Evolutionary conservation across 2,329 filamentous ascomycete species (phyloP).

Genomic region (Colletotrichum plurivorum): DNA sequence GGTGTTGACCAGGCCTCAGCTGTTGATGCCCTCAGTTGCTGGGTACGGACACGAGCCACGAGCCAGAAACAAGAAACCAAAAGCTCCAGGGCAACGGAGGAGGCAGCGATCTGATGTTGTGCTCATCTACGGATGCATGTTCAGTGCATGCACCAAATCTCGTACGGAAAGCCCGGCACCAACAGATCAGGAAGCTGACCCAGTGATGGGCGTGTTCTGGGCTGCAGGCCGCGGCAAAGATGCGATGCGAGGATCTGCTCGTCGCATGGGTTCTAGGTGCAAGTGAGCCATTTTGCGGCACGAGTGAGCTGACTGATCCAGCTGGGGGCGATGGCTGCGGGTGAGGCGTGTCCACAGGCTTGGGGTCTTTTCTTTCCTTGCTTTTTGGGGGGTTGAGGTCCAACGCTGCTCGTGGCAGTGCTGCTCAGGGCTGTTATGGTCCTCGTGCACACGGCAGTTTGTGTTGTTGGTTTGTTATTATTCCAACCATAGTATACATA

Average conservation of each 20-base stretch:
- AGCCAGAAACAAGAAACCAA: background rate
- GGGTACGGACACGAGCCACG: background rate
- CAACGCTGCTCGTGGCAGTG: background rate
- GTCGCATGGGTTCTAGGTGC: conserved; percentile 7
- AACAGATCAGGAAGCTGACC: conserved; percentile 29
- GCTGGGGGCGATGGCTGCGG: conserved; percentile 4
- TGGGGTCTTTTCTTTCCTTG: no score
- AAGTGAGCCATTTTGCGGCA: conserved; percentile 12
- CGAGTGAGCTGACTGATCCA: conserved; percentile 16
- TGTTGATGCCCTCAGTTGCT: background rate
- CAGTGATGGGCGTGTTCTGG: conserved; percentile 21
- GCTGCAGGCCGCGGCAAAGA: conserved; percentile 17
- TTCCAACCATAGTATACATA: no score
- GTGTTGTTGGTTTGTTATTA: no score
- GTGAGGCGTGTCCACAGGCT: background rate
- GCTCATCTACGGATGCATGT: conserved; percentile 2
- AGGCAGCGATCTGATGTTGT: background rate
- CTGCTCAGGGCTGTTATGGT: background rate
- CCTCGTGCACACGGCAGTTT: background rate
- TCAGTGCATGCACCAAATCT: conserved; percentile 13
- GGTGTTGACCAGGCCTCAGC: conserved; percentile 3
- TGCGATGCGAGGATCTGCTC: conserved; percentile 27
- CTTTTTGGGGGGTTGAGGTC: no score
- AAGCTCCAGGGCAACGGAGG: background rate
- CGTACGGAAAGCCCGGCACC: conserved; percentile 5